phyloP scores from a whole-genome alignment of 495 filamentous ascomycete genomes.

The Daldinia vernicosa region DNA sequence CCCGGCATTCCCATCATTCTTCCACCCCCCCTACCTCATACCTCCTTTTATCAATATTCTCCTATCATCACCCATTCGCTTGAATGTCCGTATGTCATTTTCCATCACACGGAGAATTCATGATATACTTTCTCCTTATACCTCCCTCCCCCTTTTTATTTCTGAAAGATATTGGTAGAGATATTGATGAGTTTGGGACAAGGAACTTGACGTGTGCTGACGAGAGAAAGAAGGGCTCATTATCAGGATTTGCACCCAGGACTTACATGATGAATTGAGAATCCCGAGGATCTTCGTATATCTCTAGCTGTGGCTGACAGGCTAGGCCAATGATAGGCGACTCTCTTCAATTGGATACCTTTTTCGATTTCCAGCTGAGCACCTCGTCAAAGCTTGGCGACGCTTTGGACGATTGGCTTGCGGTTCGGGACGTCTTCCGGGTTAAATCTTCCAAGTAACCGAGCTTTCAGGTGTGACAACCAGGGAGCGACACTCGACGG shows the following conservation, averaged over 20 bases:
- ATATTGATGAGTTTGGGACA: conserved; percentile 11
- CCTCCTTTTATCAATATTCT: conserved; percentile 6
- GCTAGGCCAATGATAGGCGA: conserved; percentile 18
- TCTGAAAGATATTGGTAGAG: neutral
- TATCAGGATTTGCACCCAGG: conserved; percentile 23
- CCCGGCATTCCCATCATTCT: conserved; percentile 24
- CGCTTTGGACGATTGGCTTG: conserved; percentile 20
- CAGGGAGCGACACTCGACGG: neutral
- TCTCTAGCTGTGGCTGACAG: conserved; percentile 25
- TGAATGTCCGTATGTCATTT: conserved; percentile 13
- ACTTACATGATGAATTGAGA: conserved; percentile 35
- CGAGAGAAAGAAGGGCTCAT: conserved; percentile 29
- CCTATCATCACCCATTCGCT: conserved; percentile 18
- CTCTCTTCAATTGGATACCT: conserved; percentile 22
- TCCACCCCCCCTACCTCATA: neutral
- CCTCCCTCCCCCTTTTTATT: neutral
- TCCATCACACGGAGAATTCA: conserved; percentile 9
- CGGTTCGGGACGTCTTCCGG: conserved; percentile 21
- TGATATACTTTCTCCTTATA: neutral
- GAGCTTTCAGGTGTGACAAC: conserved; percentile 10
- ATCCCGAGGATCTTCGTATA: conserved; percentile 2
- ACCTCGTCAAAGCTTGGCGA: conserved; percentile 16
- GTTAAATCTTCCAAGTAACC: conserved; percentile 28
- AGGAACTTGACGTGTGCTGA: conserved; percentile 30
- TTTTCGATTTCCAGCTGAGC: conserved; percentile 17